Base-by-base conservation (phyloP, 805 yeast species). In the Metschnikowia bowlesiae region DNA sequence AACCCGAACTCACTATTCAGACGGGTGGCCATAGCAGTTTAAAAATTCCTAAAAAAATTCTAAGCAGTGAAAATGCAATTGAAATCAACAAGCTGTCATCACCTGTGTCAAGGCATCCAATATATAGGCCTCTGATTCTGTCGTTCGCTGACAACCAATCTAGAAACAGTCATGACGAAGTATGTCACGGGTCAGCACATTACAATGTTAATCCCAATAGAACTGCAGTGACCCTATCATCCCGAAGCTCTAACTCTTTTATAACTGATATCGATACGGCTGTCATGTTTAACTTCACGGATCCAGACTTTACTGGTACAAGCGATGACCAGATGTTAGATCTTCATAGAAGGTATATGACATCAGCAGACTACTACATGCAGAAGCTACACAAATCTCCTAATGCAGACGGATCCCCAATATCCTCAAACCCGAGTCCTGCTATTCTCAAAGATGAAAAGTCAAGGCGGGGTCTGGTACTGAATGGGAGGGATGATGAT, bases 171-270 rank as follows among this genome's bases (percentile, higher is more conserved):
- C 40, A 39, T 4, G 44, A 46, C 4, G 46, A 40, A 6, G 10
- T 34, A 26, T 18, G 36, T 8, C 32, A 35, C 22, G 26, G 39
- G 34, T 28, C 29, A 13, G 16, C 38, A 13, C 52, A 46, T 6
- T 22, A 39, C 37, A 32, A 31, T 13, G 29, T 39, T 5, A 46
- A 46, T 9, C 49, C 46, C 2, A 26, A 47, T 9, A 42, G 48
- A 37, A 42, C 52, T 2, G 48, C 46, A n/a, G 38, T 53, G 32
- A 47, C 45, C 5, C 40, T 53, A 11, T 55, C 58, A 7, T 55
- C 58, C 2, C 56, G 51, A 44, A 55, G 53, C 34, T 53, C 57
- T 1, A 55, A 55, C 46, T 55, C 58, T 4, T 34, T 47, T 10
- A 45, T 55, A 9, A 35, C 50, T 2, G 55, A 55, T 29, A 26